Conservation (phyloP, 257 asterid species). For the Gardenia jasminoides region DNA sequence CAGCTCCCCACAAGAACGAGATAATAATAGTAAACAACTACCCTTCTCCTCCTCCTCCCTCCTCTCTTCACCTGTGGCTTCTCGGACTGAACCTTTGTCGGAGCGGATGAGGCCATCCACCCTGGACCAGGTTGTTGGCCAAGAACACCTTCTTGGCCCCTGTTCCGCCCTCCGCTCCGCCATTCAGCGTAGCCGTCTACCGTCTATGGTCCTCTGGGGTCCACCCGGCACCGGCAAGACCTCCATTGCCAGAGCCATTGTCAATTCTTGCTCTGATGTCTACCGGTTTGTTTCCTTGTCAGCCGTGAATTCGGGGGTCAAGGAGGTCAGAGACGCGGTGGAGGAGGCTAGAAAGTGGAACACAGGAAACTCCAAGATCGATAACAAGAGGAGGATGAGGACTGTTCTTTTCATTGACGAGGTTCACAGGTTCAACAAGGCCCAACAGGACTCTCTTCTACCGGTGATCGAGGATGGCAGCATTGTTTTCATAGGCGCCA, state of each 20-base stretch:
- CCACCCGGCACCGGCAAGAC: conserved; percentile 94
- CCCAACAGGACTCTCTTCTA: conserved; percentile 79
- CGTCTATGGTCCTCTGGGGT: conserved; percentile 79
- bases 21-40: neutral
- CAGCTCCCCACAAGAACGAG: neutral
- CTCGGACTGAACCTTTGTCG: conserved; percentile 47
- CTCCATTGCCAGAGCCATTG: conserved; percentile 77
- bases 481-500: conserved; percentile 81
- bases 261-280: conserved; percentile 22
- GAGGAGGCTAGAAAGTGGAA: conserved; percentile 58
- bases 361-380: too few species aligned
- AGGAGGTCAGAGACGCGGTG: conserved; percentile 75
- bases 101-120: conserved; percentile 83
- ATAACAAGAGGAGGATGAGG: conserved; percentile 25
- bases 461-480: conserved; percentile 92
- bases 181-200: conserved; percentile 50
- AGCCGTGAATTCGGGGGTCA: conserved; percentile 83
- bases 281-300: conserved; percentile 61
- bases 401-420: conserved; percentile 79
- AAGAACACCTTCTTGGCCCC: conserved; percentile 61
- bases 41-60: neutral
- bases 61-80: conserved; percentile 2
- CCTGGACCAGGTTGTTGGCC: conserved; percentile 75
- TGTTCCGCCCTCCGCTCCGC: conserved; percentile 60
- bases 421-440: conserved; percentile 90